Evolutionary conservation across 805 yeast species (phyloP), one percentile per base, ranked within the genome.

Genomic region (Metschnikowia drakensbergensis): DNA sequence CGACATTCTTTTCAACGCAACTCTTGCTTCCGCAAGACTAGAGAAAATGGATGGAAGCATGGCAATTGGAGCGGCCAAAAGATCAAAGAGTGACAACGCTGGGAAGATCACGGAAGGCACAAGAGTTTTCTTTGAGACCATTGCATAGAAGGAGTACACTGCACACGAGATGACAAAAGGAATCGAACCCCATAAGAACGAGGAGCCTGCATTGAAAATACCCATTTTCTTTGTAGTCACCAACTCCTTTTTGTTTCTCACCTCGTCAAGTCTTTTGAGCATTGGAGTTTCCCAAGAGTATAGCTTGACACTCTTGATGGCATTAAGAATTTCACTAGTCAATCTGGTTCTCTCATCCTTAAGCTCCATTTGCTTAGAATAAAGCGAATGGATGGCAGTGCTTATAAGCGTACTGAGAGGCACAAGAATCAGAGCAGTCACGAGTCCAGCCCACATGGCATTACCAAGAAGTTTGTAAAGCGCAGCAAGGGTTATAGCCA

Each of bases 221-320:
- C 74, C 74, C 51, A 82, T 80, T 48, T 60, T 75, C 50, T 69
- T 69, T 54, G 77, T 63, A 53, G 79, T 81, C 33, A 62, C 66
- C 54, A 84, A 64, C 59, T 84, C 89, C 51, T 76, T 66, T 47
- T 76, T 75, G 55, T 84, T 81, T 69, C 90, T 75, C 28, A 80
- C 72, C 48, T 74, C 75, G 8, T 68, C 57, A 9, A 84, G 63
- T 52, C 76, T 77, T 22, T 69, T 66, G 33, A 81, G 57, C 82
- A 83, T 81, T 26, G 88, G 84, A 31, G 68, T 66, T 60, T 84
- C 91, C 86, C 88, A 84, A 0, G 86, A 81, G 57, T 83, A 84
- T 27, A 84, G 65, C 57, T 84, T 84, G 54, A 84, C 79, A 46
- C 83, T 75, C 58, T 83, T 84, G 43, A 84, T 80, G 29, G 83